Evolutionary conservation across 2,329 filamentous ascomycete species (phyloP), one percentile per base, ranked within the genome.

Genomic region (Penicillium sp.): DNA sequence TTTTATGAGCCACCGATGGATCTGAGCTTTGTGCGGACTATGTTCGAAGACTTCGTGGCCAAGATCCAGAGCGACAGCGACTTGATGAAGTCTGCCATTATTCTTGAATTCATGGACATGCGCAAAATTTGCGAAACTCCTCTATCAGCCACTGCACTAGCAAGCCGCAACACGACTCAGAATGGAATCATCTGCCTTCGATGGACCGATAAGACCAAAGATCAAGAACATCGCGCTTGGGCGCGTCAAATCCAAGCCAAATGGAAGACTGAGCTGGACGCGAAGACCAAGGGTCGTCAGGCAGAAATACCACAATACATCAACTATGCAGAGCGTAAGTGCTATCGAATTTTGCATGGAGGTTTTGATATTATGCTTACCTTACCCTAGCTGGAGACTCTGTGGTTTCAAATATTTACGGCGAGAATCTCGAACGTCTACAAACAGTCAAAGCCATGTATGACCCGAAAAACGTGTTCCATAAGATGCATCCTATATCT

Each of bases 381-480:
- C 20, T 29, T 2, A 12, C 26, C 20, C 7, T 40, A 73, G 71
- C 71, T 4, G 70, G 70, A 20, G 68, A 73, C 49, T 61, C 61
- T 1, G 62, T 64, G 4, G 67, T 73, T 12, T 51, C 54, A 3
- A 75, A 77, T 48, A 74, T 79, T 40, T 81, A 79, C 59, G 79
- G 79, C 2, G 69, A 69, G 12, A 79, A 81, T 52, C 74, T 76
- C 37, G 59, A 61, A 2, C 65, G 72, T 7, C 59, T 82, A 43
- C 72, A 75, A 58, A 59, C 63, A 5, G 61, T 81, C 40, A 81
- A 82, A 67, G 72, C 69, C 20, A 69, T 69, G 50, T 81, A 79
- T 55, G 79, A 81, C 59, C 77, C 79, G 2, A 68, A 55, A 4
- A 79, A 78, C 58, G 61, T 79, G 18, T 82, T 81, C 61, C 70